These are phyloP conservation scores for Vanrija pseudolonga DNA, from an alignment of 1,284 basidiomycete genomes.

Conservation along the genomic window DNA sequence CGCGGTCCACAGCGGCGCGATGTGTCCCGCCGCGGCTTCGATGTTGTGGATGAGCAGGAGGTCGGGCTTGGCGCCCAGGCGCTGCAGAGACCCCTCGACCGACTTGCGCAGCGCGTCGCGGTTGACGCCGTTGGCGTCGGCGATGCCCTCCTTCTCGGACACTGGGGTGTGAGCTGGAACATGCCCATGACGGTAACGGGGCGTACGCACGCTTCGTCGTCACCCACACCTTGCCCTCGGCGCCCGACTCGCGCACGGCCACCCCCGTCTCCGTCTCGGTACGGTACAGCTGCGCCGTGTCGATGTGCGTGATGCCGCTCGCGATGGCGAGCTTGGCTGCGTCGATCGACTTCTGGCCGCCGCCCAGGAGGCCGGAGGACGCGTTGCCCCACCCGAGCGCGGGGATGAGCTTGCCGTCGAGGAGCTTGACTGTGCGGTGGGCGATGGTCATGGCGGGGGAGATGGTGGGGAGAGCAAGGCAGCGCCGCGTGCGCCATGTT, in stretches of 20 bases:
- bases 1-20: constrained; percentile 28
- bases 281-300: constrained; percentile 44
- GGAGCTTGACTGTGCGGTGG: constrained; percentile 27
- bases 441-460: no score
- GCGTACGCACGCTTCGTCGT: constrained; percentile 53
- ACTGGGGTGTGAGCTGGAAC: neutral
- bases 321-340: constrained; percentile 29
- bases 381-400: constrained; percentile 37
- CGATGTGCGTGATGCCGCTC: constrained; percentile 42
- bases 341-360: constrained; percentile 16
- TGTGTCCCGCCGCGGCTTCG: constrained; percentile 24
- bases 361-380: constrained; percentile 17
- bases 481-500: no score
- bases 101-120: constrained; percentile 9
- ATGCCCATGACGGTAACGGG: no score
- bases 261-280: constrained; percentile 49
- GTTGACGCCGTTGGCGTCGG: constrained; percentile 9
- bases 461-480: no score
- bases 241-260: constrained; percentile 48
- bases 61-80: constrained; percentile 30
- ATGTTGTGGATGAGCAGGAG: constrained; percentile 36
- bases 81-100: constrained; percentile 23
- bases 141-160: constrained; percentile 5
- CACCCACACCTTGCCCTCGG: constrained; percentile 52
- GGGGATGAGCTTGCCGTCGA: constrained; percentile 37